Evolutionary conservation across 306 rosid species (phyloP).

Genomic region (Hippophae gyantsensis): DNA sequence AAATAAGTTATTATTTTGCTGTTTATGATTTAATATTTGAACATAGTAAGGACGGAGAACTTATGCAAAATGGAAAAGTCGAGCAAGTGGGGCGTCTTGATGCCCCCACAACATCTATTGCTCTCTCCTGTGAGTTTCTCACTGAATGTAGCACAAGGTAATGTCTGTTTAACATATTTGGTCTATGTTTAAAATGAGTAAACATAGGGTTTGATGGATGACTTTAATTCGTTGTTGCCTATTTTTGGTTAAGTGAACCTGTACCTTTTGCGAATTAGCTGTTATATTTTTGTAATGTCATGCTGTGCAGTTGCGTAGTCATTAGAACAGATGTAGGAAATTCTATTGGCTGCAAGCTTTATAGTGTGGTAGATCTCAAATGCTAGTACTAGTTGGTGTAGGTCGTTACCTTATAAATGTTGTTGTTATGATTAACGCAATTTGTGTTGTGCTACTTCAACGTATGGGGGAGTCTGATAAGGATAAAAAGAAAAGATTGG

Average conservation of each 20-base stretch:
- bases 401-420: no score
- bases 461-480: no score
- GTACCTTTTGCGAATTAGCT: slow-evolving; percentile 34
- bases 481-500: no score
- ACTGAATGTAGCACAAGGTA: slow-evolving; percentile 18
- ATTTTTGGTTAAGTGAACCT: slow-evolving; percentile 24
- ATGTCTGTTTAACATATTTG: slow-evolving; percentile 9
- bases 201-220: slow-evolving; percentile 27
- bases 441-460: no score
- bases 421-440: no score
- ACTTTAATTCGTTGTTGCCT: slow-evolving; percentile 24
- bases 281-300: slow-evolving; percentile 23
- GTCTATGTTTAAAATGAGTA: slow-evolving; percentile 6
- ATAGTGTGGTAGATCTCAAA: no score
- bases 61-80: slow-evolving; percentile 42
- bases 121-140: slow-evolving; percentile 25
- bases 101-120: slow-evolving; percentile 14
- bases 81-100: slow-evolving; percentile 30
- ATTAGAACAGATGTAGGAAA: no score
- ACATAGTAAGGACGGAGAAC: slow-evolving; percentile 18
- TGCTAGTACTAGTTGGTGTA: no score
- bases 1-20: no score
- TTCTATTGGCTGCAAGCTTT: no score
- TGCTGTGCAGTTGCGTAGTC: slow-evolving; percentile 9
- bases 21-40: no score